Percentiles rank a stretch among this genome's conserved stretches.
Conservation (phyloP, 805 yeast species). For the Yarrowia deformans region DNA sequence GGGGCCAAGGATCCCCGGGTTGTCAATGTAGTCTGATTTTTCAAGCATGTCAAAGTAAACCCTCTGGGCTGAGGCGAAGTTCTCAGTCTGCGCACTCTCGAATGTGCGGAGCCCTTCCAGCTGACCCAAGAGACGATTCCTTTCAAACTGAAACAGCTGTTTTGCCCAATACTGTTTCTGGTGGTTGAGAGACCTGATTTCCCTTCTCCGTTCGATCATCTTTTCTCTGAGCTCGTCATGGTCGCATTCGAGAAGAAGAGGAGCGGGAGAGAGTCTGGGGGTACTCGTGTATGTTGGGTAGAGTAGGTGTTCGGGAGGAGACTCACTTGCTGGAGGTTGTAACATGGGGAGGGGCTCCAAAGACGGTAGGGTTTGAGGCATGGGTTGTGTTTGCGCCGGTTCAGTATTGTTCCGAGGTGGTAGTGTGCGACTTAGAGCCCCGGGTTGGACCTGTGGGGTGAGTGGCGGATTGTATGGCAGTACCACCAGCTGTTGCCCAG, state of each 20-base stretch:
- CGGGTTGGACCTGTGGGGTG: background rate
- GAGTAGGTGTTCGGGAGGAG: background rate
- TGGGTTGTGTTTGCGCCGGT: background rate
- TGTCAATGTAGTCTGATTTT: conserved; percentile 1
- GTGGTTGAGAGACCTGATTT: background rate
- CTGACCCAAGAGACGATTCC: background rate
- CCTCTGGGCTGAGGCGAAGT: background rate
- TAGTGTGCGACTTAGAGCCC: background rate
- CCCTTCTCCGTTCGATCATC: background rate
- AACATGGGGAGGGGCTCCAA: background rate
- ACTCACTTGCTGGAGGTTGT: background rate
- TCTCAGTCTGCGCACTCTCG: background rate
- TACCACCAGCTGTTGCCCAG: background rate
- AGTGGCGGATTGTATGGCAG: background rate
- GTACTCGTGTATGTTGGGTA: background rate
- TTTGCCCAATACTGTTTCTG: background rate
- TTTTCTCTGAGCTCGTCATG: background rate
- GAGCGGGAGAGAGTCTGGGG: background rate
- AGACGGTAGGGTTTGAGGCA: background rate
- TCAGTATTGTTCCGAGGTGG: background rate
- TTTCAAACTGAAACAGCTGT: background rate
- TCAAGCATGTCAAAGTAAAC: conserved; percentile 5
- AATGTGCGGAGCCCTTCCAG: conserved; percentile 9
- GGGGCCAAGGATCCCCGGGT: conserved; percentile 1
- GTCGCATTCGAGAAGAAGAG: background rate